Base-by-base conservation (phyloP, 495 filamentous ascomycete species). In the Penicillium maclennaniae region DNA sequence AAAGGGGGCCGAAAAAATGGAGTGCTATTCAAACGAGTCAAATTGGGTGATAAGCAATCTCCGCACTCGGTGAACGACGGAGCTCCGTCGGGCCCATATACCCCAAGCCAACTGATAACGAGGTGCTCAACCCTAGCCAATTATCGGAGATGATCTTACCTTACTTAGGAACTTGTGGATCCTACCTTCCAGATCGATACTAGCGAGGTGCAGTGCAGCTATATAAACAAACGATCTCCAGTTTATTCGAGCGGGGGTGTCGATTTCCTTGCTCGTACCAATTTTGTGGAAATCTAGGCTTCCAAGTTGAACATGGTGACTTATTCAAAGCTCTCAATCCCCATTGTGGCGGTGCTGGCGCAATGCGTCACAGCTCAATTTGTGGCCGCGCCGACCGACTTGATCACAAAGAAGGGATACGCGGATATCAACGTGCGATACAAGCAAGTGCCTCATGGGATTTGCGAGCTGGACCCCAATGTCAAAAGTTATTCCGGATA, bases 401-500 rank as follows among this genome's bases (percentile, higher is more conserved):
- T 85, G 39, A 80, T 73, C 55, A 62, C 65, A 0, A 75, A 73
- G 6, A 69, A 72, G 14, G 83, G 83, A 1, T 72, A 80, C 58
- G 72, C 78, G 6, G 72, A 69, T 25, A 60, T 84, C 53, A 56
- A 74, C 1, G 76, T 83, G 15, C 77, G 83, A 9, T 86, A 84
- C 63, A 86, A 85, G 58, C 63, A 83, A 58, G 83, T 83, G 5
- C 79, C 80, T 1, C 64, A 77, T 9, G 84, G 84, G 14, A 81
- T 86, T 40, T 88, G 85, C 53, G 85, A 88, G 68, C 75, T 79
- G 3, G 77, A 84, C 51, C 83, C 84, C 1, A 68, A 73, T 40
- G 83, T 87, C 15, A 85, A 85, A 63, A 83, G 78, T 49, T 87
- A 82, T 64, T 81, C 79, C 23, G 85, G 85, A 4, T 88, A 87